Conservation (phyloP, 768 basidiomycete species). For the Rhodotorula diobovata region DNA sequence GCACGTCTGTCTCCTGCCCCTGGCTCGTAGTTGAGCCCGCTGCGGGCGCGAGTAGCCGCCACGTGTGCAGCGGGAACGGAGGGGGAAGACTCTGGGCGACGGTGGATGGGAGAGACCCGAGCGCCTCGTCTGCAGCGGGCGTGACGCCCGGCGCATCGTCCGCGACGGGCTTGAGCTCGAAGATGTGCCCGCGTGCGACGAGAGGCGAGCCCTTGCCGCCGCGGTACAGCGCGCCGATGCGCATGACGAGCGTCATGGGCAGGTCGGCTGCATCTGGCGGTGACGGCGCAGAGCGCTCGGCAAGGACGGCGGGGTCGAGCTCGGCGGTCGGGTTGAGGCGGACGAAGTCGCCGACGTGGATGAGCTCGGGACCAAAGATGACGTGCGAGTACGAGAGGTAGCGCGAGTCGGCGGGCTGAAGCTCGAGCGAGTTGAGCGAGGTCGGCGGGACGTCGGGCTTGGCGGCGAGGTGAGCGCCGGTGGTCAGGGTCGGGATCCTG, state of each 20-base stretch:
- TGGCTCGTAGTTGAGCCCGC: neutral
- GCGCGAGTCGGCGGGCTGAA: neutral
- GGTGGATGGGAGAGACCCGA: neutral
- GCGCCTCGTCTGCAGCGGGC: neutral
- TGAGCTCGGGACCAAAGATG: constrained; percentile 25
- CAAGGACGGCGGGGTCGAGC: neutral
- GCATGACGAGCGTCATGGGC: constrained; percentile 22
- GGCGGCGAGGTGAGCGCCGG: constrained; percentile 19
- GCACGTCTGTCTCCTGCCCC: neutral
- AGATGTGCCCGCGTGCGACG: constrained; percentile 20
- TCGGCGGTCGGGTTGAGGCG: constrained; percentile 13
- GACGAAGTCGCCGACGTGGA: constrained; percentile 27
- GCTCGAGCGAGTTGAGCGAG: neutral
- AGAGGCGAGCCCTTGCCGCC: constrained; percentile 16
- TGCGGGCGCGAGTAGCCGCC: constrained; percentile 6
- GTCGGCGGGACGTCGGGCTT: neutral
- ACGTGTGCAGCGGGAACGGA: constrained; percentile 24
- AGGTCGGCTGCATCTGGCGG: neutral
- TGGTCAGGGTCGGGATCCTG: constrained; percentile 12
- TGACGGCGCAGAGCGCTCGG: neutral
- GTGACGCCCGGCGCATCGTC: neutral
- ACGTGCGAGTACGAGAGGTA: constrained; percentile 24
- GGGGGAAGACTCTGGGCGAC: neutral
- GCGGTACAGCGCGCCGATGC: constrained; percentile 12
- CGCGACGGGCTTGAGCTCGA: constrained; percentile 19